Conservation (phyloP, 73 alveolate species). For the Strombidium stylifer region DNA sequence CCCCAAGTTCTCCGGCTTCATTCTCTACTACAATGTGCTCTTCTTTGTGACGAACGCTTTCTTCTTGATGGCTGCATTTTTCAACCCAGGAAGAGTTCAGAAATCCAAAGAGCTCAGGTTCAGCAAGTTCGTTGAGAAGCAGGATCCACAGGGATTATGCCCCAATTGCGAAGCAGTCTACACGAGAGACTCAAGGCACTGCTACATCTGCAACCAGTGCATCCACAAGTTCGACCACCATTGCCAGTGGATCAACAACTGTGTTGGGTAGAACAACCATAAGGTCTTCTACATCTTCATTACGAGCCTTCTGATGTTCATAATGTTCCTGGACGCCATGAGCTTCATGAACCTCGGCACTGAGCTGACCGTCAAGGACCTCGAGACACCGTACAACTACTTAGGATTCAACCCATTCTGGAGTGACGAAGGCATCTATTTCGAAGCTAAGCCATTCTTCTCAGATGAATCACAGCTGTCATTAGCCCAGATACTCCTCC, state of each 20-base stretch:
- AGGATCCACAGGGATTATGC: conserved; percentile 23
- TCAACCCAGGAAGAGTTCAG: background rate
- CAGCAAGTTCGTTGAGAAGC: conserved; percentile 5
- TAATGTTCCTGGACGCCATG: background rate
- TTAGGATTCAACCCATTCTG: too few relatives aligned
- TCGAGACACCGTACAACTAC: too few relatives aligned
- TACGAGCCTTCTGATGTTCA: background rate
- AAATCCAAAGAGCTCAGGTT: background rate
- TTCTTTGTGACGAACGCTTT: background rate
- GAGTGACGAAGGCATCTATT: too few relatives aligned
- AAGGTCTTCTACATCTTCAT: background rate
- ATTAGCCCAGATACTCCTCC: too few relatives aligned
- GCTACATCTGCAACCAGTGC: conserved; percentile 66
- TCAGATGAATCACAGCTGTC: too few relatives aligned
- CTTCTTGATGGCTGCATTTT: background rate
- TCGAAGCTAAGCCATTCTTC: too few relatives aligned
- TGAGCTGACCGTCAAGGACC: too few relatives aligned
- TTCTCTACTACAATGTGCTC: background rate
- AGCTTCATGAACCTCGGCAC: too few relatives aligned
- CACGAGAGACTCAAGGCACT: conserved; percentile 33
- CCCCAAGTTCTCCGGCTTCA: too few relatives aligned
- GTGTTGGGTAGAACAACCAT: conserved; percentile 70
- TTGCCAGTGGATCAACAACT: conserved; percentile 88
- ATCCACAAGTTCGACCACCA: conserved; percentile 81
- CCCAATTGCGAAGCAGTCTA: conserved; percentile 30